phyloP scores from a whole-genome alignment of 768 basidiomycete species.

The Nevesoporus exiguus region DNA sequence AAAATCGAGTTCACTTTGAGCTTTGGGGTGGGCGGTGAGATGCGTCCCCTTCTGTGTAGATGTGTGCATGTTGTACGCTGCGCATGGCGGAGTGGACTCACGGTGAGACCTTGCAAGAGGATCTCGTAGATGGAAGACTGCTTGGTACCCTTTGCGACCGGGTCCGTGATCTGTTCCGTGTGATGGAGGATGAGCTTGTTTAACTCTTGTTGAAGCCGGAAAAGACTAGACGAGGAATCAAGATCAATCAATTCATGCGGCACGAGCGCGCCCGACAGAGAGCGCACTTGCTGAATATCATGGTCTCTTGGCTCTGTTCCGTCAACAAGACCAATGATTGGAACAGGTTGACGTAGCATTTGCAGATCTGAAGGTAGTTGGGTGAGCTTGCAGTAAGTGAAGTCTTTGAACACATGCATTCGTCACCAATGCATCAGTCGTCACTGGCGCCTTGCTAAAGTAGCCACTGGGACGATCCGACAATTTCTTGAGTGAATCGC shows the following conservation, averaged over 20 bases:
- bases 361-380: conserved; percentile 51
- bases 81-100: conserved; percentile 37
- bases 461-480: conserved; percentile 69
- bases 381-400: neutral
- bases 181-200: conserved; percentile 72
- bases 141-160: conserved; percentile 59
- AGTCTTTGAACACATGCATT: conserved; percentile 41
- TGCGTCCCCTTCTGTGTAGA: conserved; percentile 57
- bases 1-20: conserved; percentile 81
- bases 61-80: neutral
- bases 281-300: conserved; percentile 91
- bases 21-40: conserved; percentile 74
- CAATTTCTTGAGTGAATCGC: conserved; percentile 77
- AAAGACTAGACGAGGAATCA: conserved; percentile 57
- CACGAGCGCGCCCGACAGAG: neutral
- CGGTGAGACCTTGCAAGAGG: conserved; percentile 72
- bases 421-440: conserved; percentile 67
- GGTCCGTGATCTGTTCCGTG: conserved; percentile 62
- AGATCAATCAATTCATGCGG: neutral
- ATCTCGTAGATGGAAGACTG: conserved; percentile 72
- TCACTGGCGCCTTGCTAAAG: conserved; percentile 55
- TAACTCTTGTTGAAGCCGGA: conserved; percentile 82
- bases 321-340: conserved; percentile 79
- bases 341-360: conserved; percentile 78
- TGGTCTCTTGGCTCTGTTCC: conserved; percentile 84